Percentiles rank a stretch among this genome's conserved stretches.
Conservation (phyloP, 2,329 filamentous ascomycete species). For the Pseudogymnoascus sp. region DNA sequence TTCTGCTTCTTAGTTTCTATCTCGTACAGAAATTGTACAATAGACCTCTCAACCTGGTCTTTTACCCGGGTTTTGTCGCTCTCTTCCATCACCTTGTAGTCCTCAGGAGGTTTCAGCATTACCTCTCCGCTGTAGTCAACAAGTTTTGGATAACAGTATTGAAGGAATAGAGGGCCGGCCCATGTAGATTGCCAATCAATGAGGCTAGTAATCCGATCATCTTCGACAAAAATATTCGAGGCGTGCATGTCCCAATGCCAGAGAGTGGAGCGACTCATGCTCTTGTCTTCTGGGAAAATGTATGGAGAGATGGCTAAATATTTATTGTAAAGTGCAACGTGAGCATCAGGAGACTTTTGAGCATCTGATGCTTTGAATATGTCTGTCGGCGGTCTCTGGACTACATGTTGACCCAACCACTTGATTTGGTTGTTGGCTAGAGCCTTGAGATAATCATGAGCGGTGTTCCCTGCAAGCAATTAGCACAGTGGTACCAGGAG, state of each 20-base stretch:
- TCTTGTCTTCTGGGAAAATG: conserved; percentile 24
- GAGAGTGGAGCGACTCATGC: conserved; percentile 25
- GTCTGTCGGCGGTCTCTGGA: conserved; percentile 18
- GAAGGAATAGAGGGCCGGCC: conserved; percentile 30
- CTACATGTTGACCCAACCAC: conserved; percentile 28
- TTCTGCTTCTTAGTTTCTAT: conserved; percentile 24
- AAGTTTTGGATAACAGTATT: conserved; percentile 22
- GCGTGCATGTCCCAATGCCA: conserved; percentile 34
- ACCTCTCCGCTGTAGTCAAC: conserved; percentile 25
- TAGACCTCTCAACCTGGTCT: conserved; percentile 19
- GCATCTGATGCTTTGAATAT: conserved; percentile 19
- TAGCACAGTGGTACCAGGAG: neutral
- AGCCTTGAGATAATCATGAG: conserved; percentile 27
- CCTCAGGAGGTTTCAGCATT: conserved; percentile 22
- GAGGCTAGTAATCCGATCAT: conserved; percentile 29
- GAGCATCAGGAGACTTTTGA: conserved; percentile 25
- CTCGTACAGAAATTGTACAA: conserved; percentile 25
- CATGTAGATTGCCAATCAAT: conserved; percentile 50
- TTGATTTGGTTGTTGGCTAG: conserved; percentile 28
- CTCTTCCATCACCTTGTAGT: conserved; percentile 20
- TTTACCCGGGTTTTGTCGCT: conserved; percentile 20
- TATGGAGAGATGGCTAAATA: conserved; percentile 26
- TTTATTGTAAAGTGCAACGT: conserved; percentile 28
- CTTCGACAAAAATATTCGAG: conserved; percentile 32
- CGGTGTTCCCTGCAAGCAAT: conserved; percentile 25